Conservation (phyloP, 2,329 filamentous ascomycete genomes). For the Fusarium fracticaudum region DNA sequence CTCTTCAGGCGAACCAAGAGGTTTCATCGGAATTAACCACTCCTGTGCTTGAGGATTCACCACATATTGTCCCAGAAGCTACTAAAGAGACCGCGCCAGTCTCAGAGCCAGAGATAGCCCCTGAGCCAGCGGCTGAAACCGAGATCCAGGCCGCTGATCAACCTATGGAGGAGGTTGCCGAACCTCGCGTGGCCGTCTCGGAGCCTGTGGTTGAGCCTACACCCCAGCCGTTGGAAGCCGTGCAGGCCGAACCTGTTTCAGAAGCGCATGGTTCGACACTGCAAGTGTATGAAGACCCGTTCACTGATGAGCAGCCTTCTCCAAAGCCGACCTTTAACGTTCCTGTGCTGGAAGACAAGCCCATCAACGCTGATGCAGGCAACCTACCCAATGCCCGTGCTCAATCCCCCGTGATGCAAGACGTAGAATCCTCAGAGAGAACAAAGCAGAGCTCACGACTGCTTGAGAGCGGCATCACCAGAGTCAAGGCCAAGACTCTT, state of each 20-base stretch:
- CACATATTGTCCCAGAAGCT: slow-evolving; percentile 5
- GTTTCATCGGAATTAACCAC: slow-evolving; percentile 18
- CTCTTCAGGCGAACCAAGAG: slow-evolving; percentile 17
- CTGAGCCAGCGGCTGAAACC: background rate
- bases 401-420: slow-evolving; percentile 33
- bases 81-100: slow-evolving; percentile 3
- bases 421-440: slow-evolving; percentile 56
- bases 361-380: slow-evolving; percentile 65
- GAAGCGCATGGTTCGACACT: slow-evolving; percentile 42
- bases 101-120: background rate
- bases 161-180: slow-evolving; percentile 33
- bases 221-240: background rate
- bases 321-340: slow-evolving; percentile 57
- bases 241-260: slow-evolving; percentile 14
- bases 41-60: slow-evolving; percentile 18
- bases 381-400: slow-evolving; percentile 43
- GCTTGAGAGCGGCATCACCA: slow-evolving; percentile 77
- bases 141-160: slow-evolving; percentile 47
- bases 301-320: slow-evolving; percentile 59
- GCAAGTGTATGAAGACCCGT: slow-evolving; percentile 72
- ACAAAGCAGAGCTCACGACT: slow-evolving; percentile 67
- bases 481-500: slow-evolving; percentile 75
- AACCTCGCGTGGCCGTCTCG: background rate
- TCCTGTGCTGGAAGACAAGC: slow-evolving; percentile 67
- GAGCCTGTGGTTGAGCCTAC: slow-evolving; percentile 23